These are phyloP conservation scores for Aspergillus sp. DNA, from an alignment of 2,329 filamentous ascomycete species.

Conservation along the genomic window DNA sequence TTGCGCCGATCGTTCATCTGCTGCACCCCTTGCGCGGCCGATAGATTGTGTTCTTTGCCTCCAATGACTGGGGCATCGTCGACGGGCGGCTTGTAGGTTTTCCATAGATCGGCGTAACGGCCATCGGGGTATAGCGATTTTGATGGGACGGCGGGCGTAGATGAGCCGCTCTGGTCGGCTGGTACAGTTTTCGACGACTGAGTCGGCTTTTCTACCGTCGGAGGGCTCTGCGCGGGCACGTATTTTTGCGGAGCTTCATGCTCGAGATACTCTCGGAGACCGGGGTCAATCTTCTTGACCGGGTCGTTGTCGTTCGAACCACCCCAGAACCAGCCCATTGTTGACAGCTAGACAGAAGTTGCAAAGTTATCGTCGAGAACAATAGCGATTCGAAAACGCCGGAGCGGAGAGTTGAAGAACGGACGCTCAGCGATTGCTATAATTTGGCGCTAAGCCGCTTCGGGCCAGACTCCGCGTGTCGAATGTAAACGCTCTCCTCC, in stretches of 20 bases:
- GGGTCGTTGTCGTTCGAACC: slow-evolving; percentile 62
- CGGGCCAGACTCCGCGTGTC: slow-evolving; percentile 18
- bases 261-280: slow-evolving; percentile 81
- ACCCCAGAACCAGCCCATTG: slow-evolving; percentile 68
- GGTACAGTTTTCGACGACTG: slow-evolving; percentile 27
- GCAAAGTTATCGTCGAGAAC: slow-evolving; percentile 32
- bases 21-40: slow-evolving; percentile 77
- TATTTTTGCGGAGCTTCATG: slow-evolving; percentile 80
- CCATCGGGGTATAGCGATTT: slow-evolving; percentile 70
- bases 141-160: slow-evolving; percentile 41
- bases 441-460: slow-evolving; percentile 29
- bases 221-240: slow-evolving; percentile 38
- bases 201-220: slow-evolving; percentile 30
- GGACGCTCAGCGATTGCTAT: slow-evolving; percentile 13
- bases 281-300: slow-evolving; percentile 76
- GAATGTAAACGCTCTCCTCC: slow-evolving; percentile 7
- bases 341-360: not conserved
- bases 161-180: slow-evolving; percentile 29
- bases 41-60: slow-evolving; percentile 59
- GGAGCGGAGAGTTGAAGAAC: not conserved
- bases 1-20: slow-evolving; percentile 84
- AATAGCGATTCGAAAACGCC: not conserved
- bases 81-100: slow-evolving; percentile 76
- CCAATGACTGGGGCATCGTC: slow-evolving; percentile 67
- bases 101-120: slow-evolving; percentile 87